Conservation (phyloP, 1,139 yeast genomes). For the Candida tetrigidarum region DNA sequence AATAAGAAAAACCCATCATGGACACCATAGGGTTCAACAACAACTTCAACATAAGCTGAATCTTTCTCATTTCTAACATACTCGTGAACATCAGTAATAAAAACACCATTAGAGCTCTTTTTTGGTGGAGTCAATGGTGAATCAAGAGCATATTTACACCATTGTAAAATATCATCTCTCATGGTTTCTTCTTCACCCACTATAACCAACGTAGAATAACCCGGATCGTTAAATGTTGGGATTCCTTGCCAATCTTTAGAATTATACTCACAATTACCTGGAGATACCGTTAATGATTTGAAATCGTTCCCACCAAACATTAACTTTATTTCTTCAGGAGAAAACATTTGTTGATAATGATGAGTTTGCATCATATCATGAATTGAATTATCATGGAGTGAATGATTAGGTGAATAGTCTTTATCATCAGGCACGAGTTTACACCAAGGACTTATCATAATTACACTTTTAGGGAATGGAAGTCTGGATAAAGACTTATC, state of each 20-base stretch:
- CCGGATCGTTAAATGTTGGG: conserved; percentile 33
- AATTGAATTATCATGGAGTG: conserved; percentile 36
- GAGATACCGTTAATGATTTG: conserved; percentile 18
- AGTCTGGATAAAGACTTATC: conserved; percentile 11
- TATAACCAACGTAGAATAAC: conserved; percentile 33
- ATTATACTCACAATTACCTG: conserved; percentile 21
- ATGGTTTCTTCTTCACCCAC: conserved; percentile 51
- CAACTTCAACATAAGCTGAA: conserved; percentile 23
- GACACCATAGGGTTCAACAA: conserved; percentile 49
- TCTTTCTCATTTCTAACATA: conserved; percentile 19
- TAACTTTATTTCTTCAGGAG: background rate
- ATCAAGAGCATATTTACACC: conserved; percentile 38
- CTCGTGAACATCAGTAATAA: conserved; percentile 23
- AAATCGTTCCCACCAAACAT: conserved; percentile 19
- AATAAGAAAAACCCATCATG: conserved; percentile 43
- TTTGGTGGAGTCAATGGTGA: conserved; percentile 27
- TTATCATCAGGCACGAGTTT: conserved; percentile 17
- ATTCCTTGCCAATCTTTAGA: conserved; percentile 38
- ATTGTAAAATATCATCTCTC: conserved; percentile 44
- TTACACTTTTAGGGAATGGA: conserved; percentile 34
- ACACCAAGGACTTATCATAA: conserved; percentile 48
- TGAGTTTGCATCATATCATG: conserved; percentile 35
- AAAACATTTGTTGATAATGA: conserved; percentile 9
- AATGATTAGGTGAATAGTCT: conserved; percentile 29
- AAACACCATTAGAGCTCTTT: conserved; percentile 30